phyloP scores from a whole-genome alignment of 306 rosid species.

The Vicia sativa region DNA sequence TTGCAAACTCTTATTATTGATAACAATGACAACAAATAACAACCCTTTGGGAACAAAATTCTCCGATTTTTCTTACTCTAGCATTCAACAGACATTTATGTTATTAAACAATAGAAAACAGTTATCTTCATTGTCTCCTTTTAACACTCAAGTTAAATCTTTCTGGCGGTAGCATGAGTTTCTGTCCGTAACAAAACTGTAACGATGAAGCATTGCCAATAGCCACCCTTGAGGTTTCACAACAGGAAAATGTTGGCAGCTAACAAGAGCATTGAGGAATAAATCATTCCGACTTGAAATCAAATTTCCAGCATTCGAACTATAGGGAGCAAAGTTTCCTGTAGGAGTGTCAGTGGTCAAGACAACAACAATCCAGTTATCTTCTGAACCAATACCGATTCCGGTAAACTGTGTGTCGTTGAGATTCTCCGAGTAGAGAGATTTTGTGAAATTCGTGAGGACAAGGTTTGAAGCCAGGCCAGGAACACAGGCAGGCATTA shows the following conservation, averaged over 20 bases:
- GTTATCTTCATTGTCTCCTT: constrained; percentile 17
- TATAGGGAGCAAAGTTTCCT: constrained; percentile 64
- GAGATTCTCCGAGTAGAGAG: constrained; percentile 73
- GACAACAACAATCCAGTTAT: constrained; percentile 78
- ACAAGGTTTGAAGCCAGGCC: constrained; percentile 57
- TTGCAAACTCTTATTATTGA: constrained; percentile 28
- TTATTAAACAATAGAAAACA: constrained; percentile 22
- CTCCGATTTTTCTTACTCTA: constrained; percentile 15
- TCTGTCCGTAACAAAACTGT: constrained; percentile 40
- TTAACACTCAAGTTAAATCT: constrained; percentile 20
- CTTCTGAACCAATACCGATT: constrained; percentile 75
- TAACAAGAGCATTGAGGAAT: constrained; percentile 49
- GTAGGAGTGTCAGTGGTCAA: constrained; percentile 71
- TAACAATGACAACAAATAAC: constrained; percentile 34
- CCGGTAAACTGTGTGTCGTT: constrained; percentile 73
- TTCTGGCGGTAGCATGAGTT: constrained; percentile 5
- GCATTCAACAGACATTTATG: constrained; percentile 30
- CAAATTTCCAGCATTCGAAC: constrained; percentile 45
- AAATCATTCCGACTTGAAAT: constrained; percentile 51
- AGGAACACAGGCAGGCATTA: constrained; percentile 90
- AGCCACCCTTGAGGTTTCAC: constrained; percentile 47
- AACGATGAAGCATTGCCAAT: constrained; percentile 28
- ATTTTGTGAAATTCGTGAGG: constrained; percentile 72
- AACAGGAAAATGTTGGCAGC: constrained; percentile 46
- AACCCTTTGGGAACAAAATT: constrained; percentile 11